Conservation (phyloP, 345 rosid species). For the Eucalyptus sp. region DNA sequence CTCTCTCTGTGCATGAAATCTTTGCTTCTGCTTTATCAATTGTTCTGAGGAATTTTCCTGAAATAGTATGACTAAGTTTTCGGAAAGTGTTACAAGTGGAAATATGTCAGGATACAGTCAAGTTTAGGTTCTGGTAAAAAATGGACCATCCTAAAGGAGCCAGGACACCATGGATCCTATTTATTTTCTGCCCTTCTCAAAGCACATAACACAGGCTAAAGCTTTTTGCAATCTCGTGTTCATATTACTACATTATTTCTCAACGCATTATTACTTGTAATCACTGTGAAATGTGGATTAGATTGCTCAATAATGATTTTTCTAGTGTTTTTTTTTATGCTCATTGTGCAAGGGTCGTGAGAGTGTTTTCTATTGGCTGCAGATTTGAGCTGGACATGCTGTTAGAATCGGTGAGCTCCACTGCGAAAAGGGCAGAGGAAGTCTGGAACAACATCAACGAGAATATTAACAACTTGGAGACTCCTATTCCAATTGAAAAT, state of each 20-base stretch:
- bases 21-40: not conserved
- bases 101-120: not conserved
- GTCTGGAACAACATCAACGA: constrained; percentile 54
- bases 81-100: not conserved
- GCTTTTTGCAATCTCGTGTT: not conserved
- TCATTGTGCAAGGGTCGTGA: not conserved
- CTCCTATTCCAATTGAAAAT: constrained; percentile 49
- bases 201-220: not conserved
- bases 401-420: constrained; percentile 86
- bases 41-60: not conserved
- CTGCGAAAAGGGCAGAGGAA: constrained; percentile 75
- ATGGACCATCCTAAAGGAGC: not conserved
- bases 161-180: not conserved
- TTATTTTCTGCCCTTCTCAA: not conserved
- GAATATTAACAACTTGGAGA: constrained; percentile 40
- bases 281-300: not conserved
- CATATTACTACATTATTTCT: not conserved
- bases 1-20: not conserved
- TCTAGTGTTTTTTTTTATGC: not conserved
- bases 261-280: not conserved
- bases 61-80: not conserved
- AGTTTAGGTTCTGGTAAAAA: not conserved
- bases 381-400: constrained; percentile 99
- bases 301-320: not conserved
- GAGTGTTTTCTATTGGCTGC: not conserved